These are phyloP conservation scores for Phytopythium boreale DNA, from an alignment of 352 stramenopile species.

Conservation along the genomic window DNA sequence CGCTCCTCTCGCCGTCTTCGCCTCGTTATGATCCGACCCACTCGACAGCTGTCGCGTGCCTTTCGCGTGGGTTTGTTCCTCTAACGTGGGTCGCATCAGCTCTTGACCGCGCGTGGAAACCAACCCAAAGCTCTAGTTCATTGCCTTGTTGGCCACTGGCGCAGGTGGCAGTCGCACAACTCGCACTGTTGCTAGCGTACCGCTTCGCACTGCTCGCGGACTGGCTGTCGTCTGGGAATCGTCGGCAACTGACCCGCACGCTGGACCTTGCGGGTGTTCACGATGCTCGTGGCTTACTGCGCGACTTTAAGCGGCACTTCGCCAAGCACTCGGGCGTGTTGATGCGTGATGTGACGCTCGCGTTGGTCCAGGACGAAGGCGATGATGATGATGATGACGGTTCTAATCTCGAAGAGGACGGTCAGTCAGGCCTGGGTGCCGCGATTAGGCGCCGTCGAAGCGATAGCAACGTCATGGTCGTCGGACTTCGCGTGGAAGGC, in stretches of 20 bases:
- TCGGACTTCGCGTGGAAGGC: slow-evolving; percentile 18
- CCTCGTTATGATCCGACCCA: neutral
- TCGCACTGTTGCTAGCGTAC: slow-evolving; percentile 21
- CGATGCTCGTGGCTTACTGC: slow-evolving; percentile 15
- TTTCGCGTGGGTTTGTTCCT: slow-evolving; percentile 18
- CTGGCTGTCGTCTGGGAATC: slow-evolving; percentile 12
- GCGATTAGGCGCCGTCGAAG: neutral
- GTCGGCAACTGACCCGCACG: slow-evolving; percentile 14
- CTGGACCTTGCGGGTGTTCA: slow-evolving; percentile 22
- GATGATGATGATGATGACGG: slow-evolving; percentile 9
- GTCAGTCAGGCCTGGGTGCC: neutral
- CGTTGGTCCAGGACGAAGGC: slow-evolving; percentile 8
- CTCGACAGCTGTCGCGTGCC: slow-evolving; percentile 1
- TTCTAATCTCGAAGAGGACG: neutral
- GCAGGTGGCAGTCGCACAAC: slow-evolving; percentile 13
- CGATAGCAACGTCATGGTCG: neutral
- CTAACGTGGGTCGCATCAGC: slow-evolving; percentile 12
- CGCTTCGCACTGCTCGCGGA: slow-evolving; percentile 19
- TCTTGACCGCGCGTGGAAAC: slow-evolving; percentile 5
- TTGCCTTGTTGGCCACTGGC: slow-evolving; percentile 3
- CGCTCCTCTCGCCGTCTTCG: neutral
- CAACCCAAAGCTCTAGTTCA: slow-evolving; percentile 4
- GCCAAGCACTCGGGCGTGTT: neutral
- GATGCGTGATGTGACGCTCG: slow-evolving; percentile 9
- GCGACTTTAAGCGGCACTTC: slow-evolving; percentile 9